Percentiles rank a stretch among this genome's conserved stretches.
These are phyloP conservation scores for Heliosperma pusillum DNA, from an alignment of 148 eudicot genomes.

Conservation along the genomic window DNA sequence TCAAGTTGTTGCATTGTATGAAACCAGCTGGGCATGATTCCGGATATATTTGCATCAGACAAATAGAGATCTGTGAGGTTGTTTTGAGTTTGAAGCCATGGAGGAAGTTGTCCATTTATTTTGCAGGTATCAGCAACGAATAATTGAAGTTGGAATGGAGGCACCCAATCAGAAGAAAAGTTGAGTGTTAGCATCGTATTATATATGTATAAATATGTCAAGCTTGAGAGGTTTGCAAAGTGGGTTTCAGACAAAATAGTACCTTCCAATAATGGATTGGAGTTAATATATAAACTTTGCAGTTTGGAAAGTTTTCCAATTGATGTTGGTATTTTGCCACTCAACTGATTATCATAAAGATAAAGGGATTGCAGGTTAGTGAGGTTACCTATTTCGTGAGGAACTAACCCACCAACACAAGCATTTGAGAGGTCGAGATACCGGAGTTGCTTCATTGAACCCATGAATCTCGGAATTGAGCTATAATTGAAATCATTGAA, in stretches of 20 bases:
- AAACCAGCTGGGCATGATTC: conserved; percentile 22
- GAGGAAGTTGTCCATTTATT: conserved; percentile 17
- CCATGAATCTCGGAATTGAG: conserved; percentile 4
- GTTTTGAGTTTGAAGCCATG: conserved; percentile 25
- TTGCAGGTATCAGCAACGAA: conserved; percentile 7
- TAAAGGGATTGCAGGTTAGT: conserved; percentile 1
- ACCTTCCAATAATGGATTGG: conserved; percentile 14
- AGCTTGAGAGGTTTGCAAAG: conserved; percentile 21
- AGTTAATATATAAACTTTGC: neutral
- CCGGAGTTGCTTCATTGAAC: conserved; percentile 15
- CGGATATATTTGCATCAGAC: conserved; percentile 9
- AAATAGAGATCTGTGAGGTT: neutral
- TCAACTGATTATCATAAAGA: neutral
- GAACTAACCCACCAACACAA: neutral
- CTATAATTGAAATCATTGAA: neutral
- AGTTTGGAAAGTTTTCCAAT: conserved; percentile 5
- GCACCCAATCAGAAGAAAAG: conserved; percentile 23
- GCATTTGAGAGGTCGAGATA: neutral
- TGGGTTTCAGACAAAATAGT: conserved; percentile 6
- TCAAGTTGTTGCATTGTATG: too few relatives aligned
- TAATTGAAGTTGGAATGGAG: conserved; percentile 14
- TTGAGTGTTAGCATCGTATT: conserved; percentile 14
- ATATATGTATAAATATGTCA: neutral
- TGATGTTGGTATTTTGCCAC: neutral
- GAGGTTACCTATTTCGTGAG: conserved; percentile 12